Evolutionary conservation across 208 protist species (phyloP).

Genomic region (Ichthyophonus hoferi): DNA sequence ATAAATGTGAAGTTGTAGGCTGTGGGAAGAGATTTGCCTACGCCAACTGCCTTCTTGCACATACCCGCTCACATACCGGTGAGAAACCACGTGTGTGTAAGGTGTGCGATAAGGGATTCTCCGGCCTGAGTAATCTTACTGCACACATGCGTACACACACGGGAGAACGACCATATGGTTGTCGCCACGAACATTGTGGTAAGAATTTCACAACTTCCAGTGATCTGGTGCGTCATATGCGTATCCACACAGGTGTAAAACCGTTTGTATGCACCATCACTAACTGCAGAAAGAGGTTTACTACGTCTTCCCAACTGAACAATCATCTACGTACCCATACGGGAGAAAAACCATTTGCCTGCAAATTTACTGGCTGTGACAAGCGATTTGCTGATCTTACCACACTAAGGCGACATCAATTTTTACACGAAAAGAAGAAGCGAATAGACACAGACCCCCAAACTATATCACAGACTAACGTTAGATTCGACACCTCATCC

Average conservation of each 20-base stretch:
- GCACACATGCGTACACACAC: conserved; percentile 44
- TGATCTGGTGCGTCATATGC: conserved; percentile 30
- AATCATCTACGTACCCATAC: conserved; percentile 40
- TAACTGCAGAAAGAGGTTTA: conserved; percentile 7
- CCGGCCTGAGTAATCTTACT: not conserved
- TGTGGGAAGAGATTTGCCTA: conserved; percentile 42
- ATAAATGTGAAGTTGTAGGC: not conserved
- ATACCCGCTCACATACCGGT: conserved; percentile 39
- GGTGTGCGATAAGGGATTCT: conserved; percentile 28
- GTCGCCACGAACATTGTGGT: conserved; percentile 4
- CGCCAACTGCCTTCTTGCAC: conserved; percentile 34
- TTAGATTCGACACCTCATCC: too few relatives aligned
- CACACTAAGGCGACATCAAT: not conserved
- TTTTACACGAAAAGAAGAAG: not conserved
- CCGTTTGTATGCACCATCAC: not conserved
- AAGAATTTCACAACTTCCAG: conserved; percentile 24
- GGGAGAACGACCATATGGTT: conserved; percentile 31
- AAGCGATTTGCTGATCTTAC: conserved; percentile 26
- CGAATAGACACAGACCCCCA: not conserved
- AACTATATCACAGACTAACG: not conserved
- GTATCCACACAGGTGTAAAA: conserved; percentile 35
- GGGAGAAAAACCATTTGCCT: conserved; percentile 32
- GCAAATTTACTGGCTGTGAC: conserved; percentile 4
- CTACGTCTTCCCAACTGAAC: conserved; percentile 20
- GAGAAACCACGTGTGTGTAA: conserved; percentile 28